A percentile compares a stretch with the other conserved stretches of the same genome.
phyloP scores from a whole-genome alignment of 2,329 filamentous ascomycete species.

The Aurifilum marmelostoma region DNA sequence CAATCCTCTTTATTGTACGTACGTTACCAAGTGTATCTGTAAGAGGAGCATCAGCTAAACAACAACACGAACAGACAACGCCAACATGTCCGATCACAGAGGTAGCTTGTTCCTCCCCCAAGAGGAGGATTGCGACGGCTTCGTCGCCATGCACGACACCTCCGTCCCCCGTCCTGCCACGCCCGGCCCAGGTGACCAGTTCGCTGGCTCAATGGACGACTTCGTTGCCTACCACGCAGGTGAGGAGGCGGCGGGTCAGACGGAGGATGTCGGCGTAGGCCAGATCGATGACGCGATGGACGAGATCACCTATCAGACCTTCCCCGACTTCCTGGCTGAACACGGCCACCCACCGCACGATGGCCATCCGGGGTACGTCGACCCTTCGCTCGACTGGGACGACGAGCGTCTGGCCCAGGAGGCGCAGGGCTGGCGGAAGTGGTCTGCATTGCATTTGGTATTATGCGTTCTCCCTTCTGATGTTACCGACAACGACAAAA shows the following conservation, averaged over 20 bases:
- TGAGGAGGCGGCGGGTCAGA: background rate
- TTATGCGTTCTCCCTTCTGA: background rate
- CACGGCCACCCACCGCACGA: background rate
- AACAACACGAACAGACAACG: background rate
- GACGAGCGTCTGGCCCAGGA: background rate
- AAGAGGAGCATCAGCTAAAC: background rate
- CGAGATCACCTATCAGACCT: background rate
- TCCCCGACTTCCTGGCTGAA: background rate
- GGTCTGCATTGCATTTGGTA: background rate
- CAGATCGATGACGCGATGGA: background rate
- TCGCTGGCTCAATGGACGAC: background rate
- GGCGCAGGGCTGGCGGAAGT: slow-evolving; percentile 1
- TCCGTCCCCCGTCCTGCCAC: background rate
- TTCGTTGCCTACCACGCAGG: background rate
- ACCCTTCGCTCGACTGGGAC: background rate
- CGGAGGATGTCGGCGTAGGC: background rate
- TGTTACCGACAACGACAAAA: background rate
- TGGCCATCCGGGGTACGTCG: background rate
- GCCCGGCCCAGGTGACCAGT: background rate
- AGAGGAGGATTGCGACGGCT: background rate
- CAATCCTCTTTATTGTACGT: background rate
- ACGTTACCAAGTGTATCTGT: background rate
- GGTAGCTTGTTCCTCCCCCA: background rate
- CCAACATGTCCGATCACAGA: background rate
- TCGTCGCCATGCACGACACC: background rate